Base-by-base conservation (phyloP, 176 grass and related monocot genomes). In the Calamus simplicifolius region DNA sequence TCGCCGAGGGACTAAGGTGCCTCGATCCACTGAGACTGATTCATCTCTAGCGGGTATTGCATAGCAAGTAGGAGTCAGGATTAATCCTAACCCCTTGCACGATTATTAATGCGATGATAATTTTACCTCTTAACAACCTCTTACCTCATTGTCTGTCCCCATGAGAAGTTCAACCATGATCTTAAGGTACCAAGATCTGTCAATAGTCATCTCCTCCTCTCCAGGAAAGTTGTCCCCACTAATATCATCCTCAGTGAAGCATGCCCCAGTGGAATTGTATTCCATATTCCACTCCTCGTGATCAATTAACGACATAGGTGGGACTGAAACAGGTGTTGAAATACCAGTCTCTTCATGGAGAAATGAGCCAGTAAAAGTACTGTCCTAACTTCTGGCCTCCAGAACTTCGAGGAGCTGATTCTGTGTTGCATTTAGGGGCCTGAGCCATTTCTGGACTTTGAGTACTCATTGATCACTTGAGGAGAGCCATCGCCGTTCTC, bases 81-180 rank as follows among this genome's bases (percentile, higher is more conserved):
- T n/a, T n/a, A n/a, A n/a, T n/a, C n/a, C n/a, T n/a, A n/a, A n/a
- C n/a, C n/a, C n/a, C n/a, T n/a, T n/a, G n/a, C n/a, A n/a, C n/a
- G n/a, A n/a, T n/a, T n/a, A n/a, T n/a, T n/a, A n/a, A n/a, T n/a
- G n/a, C n/a, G n/a, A n/a, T n/a, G n/a, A n/a, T n/a, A n/a, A n/a
- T n/a, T n/a, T n/a, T n/a, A n/a, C n/a, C n/a, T n/a, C n/a, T n/a
- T n/a, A n/a, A n/a, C n/a, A 58, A 95, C 90, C 74, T 95, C 86
- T 60, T 95, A 84, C 50, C 90, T 86, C 90, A 95, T 90, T 0
- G 60, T 76, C 16, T 14, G 57, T 54, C 70, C 74, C 86, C 86
- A 89, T 49, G 90, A 86, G 27, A 87, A 72, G 71, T 95, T 95
- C 71, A 95, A 21, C 90, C 90, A 95, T 4, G 82, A 90, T 56